Base-by-base conservation (phyloP, 768 basidiomycete species). In the Russula olivacea region DNA sequence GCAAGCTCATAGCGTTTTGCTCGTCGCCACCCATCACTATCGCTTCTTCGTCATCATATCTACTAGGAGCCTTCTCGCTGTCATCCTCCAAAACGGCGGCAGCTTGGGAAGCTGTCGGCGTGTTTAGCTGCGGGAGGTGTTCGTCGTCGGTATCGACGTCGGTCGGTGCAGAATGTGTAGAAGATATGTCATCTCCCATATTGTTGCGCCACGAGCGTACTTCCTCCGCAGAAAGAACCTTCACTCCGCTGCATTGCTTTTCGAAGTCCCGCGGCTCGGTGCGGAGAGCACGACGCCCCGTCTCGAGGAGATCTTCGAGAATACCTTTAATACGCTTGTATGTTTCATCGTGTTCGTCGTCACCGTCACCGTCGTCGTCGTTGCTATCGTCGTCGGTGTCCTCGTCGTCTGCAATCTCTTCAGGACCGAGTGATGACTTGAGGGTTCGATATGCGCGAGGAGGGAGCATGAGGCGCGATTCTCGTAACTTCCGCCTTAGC, bases 401-500 rank as follows among this genome's bases (percentile, higher is more conserved):
- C 1, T 72, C 72, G n/a, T 80, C 79, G 14, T 75, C 76, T 4
- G 71, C 73, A 1, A 74, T 73, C 32, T 81, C 80, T 36, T 79
- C 76, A 15, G 78, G 75, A 10, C 72, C 74, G 49, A 76, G 71
- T 1, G 84, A 81, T 4, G 80, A 79, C 64, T 81, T 80, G 68
- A 87, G 78, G 30, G 79, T 84, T 48, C 76, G 78, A 71, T 76
- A 91, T 0, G 82, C 75, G 30, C 73, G 78, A 3, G 90, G 89
- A 1, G 91, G 91, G 1, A 93, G 80, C 48, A 86, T 83, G 30
- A 93, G 82, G 15, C 90, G 81, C 11, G 89, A 86, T 70, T 94
- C 91, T 59, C 93, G 85, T 52, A 95, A 76, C 69, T 86, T 90
- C 36, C 91, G 84, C 15, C 87, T 83, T 19, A 96, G 78, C 47